Evolutionary conservation across 2,329 filamentous ascomycete genomes (phyloP), one percentile per base, ranked within the genome.

Genomic region (Dissoconium aciculare): DNA sequence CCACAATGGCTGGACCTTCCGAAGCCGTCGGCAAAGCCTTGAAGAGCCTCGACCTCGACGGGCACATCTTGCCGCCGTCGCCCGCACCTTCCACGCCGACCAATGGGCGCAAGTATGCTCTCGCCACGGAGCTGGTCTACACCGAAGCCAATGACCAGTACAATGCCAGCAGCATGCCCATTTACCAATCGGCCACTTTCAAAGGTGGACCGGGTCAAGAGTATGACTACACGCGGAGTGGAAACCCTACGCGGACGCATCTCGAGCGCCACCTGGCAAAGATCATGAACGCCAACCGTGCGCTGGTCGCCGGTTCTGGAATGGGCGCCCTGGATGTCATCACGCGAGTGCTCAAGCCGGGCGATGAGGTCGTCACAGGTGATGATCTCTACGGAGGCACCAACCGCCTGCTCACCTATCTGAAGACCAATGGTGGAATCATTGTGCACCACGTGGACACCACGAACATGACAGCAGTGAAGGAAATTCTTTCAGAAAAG

Each of bases 241-340:
- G 89, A 34, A 98, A 98, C 55, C 89, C 89, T 11, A 98, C 89
- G 35, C 74, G 89, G 42, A 92, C 87, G 17, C 89, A 98, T 52
- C 72, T 98, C 40, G 89, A 98, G 63, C 75, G 87, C 36, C 89
- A 98, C 58, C 66, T 98, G 47, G 89, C 91, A 51, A 98, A 98
- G 70, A 92, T 98, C 55, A 98, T 98, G 91, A 85, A 82, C 46
- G 89, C 89, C 27, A 74, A 75, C 48, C 79, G 91, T 34, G 82
- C 83, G 6, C 71, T 98, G 30, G 87, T 91, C 28, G 87, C 95
- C 26, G 84, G 85, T 32, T 95, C 87, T 1, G 89, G 89, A 35
- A 98, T 98, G 89, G 89, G 84, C 31, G 89, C 89, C 14, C 64
- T 95, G 49, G 89, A 98, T 58, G 87, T 98, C 41, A 94, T 98